A percentile compares a stretch with the other conserved stretches of the same genome.
These are phyloP conservation scores for Cladophialophora chaetospira DNA, from an alignment of 2,329 filamentous ascomycete genomes.

Conservation along the genomic window DNA sequence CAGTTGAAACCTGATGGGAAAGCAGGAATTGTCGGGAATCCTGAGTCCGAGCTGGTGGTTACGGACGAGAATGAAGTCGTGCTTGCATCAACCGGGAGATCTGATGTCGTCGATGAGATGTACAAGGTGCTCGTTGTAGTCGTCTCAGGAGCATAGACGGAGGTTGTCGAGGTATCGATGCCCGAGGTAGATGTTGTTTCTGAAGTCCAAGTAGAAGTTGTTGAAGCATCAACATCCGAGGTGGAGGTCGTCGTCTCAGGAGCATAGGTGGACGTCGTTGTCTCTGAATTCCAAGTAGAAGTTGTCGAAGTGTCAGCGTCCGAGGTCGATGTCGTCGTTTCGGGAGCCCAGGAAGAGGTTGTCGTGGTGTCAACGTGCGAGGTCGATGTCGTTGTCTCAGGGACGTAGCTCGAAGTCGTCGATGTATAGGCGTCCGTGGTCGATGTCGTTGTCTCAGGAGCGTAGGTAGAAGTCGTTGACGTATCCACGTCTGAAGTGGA, in stretches of 20 bases:
- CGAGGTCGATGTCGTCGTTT: neutral
- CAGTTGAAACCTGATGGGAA: conserved; percentile 1
- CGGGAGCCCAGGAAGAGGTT: neutral
- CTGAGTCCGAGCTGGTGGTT: neutral
- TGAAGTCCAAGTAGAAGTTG: neutral
- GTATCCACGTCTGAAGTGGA: neutral
- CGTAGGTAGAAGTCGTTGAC: neutral
- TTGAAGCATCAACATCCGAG: neutral
- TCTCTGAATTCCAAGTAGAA: conserved; percentile 1
- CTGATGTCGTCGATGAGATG: neutral
- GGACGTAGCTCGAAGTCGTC: too few species aligned
- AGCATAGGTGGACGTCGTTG: neutral
- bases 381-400: neutral
- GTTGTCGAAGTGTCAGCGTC: neutral
- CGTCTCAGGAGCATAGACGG: too few species aligned
- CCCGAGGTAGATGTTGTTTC: neutral
- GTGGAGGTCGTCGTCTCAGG: neutral
- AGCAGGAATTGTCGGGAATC: neutral
- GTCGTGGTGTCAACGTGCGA: too few species aligned
- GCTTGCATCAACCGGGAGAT: neutral
- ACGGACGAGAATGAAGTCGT: neutral
- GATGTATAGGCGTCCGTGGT: neutral
- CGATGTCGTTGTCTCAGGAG: too few species aligned
- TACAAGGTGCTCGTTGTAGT: neutral
- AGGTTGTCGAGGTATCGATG: neutral